A percentile compares a stretch with the other conserved stretches of the same genome.
phyloP scores from a whole-genome alignment of 2,329 filamentous ascomycete genomes.

The Alternaria arbusti region DNA sequence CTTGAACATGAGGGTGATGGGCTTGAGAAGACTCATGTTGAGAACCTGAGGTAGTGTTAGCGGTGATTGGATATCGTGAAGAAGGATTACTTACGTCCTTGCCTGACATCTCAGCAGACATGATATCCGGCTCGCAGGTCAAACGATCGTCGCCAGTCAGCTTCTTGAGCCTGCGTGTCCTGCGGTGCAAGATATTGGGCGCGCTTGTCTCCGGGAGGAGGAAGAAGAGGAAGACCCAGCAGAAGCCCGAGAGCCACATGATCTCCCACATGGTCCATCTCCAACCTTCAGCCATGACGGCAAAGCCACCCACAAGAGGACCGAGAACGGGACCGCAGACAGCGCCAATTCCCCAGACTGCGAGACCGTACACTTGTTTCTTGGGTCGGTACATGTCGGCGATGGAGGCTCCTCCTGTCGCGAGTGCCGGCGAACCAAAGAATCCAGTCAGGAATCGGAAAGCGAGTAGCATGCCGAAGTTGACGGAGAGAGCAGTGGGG shows the following conservation, averaged over 20 bases:
- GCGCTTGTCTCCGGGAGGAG: slow-evolving; percentile 51
- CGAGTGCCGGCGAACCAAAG: slow-evolving; percentile 54
- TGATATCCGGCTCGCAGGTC: slow-evolving; percentile 51
- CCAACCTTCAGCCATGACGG: slow-evolving; percentile 47
- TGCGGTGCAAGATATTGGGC: slow-evolving; percentile 51
- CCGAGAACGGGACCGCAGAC: slow-evolving; percentile 53
- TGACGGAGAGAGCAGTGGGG: slow-evolving; percentile 53
- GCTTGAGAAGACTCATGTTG: slow-evolving; percentile 51
- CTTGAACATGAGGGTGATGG: slow-evolving; percentile 53
- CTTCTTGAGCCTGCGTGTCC: slow-evolving; percentile 49
- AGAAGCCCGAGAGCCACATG: slow-evolving; percentile 51
- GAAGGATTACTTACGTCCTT: slow-evolving; percentile 36
- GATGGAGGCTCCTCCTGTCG: slow-evolving; percentile 55
- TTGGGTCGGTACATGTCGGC: slow-evolving; percentile 53
- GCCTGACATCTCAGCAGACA: slow-evolving; percentile 43
- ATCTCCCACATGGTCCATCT: slow-evolving; percentile 53
- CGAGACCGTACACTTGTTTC: slow-evolving; percentile 50
- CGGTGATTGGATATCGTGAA: neutral
- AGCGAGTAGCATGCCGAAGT: slow-evolving; percentile 59
- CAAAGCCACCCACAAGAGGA: slow-evolving; percentile 53
- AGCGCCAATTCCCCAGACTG: slow-evolving; percentile 51
- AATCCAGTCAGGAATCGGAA: slow-evolving; percentile 60
- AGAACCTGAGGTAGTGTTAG: slow-evolving; percentile 13
- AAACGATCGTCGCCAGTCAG: slow-evolving; percentile 50
- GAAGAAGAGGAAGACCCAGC: slow-evolving; percentile 50